Evolutionary conservation across 2,329 filamentous ascomycete genomes (phyloP).

Genomic region (Colletotrichum acutatum): DNA sequence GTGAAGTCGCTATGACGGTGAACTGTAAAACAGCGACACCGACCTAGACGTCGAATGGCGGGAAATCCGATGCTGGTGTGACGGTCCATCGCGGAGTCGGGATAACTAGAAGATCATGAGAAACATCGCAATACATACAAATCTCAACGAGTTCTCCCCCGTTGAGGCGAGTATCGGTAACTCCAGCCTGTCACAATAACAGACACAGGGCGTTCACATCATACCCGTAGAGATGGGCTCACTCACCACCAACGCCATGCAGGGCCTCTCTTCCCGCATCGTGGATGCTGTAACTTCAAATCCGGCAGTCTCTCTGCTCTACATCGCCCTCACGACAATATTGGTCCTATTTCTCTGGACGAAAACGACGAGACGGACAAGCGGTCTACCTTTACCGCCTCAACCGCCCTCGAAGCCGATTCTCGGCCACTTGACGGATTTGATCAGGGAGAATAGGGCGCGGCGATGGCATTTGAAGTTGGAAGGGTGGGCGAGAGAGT

Average conservation of each 20-base stretch:
- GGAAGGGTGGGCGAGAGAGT: slow-evolving; percentile 4
- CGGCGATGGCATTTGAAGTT: slow-evolving; percentile 9
- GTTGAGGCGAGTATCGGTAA: background rate
- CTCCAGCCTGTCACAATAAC: background rate
- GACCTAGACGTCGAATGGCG: background rate
- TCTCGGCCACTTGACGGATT: background rate
- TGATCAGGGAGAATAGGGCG: slow-evolving; percentile 1
- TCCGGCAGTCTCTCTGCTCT: background rate
- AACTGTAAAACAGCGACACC: background rate
- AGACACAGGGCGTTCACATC: background rate
- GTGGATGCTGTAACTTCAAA: background rate
- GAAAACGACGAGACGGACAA: background rate
- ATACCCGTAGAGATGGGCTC: background rate
- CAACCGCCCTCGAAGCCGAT: background rate
- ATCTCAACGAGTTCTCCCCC: background rate
- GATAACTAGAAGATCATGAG: background rate
- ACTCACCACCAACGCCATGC: background rate
- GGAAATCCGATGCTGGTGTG: background rate
- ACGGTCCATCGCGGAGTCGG: background rate
- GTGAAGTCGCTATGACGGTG: background rate
- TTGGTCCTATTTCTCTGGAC: background rate
- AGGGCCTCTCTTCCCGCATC: background rate
- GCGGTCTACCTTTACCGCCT: background rate
- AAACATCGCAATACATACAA: background rate
- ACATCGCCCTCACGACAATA: background rate